These are phyloP conservation scores for Euphorbia peplus DNA, from an alignment of 345 rosid species.

Conservation along the genomic window DNA sequence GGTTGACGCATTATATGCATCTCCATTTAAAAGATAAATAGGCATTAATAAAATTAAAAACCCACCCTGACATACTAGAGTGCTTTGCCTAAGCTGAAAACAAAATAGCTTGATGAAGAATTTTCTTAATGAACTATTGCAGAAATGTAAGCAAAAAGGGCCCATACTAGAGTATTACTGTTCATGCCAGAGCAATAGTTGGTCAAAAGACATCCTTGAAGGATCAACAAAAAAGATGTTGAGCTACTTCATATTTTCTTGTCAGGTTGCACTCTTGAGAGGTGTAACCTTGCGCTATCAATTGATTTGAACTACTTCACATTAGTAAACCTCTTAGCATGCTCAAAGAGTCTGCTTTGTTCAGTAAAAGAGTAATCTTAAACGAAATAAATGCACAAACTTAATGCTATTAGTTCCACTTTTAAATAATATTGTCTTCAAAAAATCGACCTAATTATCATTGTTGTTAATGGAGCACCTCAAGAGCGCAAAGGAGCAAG, in stretches of 20 bases:
- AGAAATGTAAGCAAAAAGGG: background rate
- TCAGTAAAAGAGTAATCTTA: background rate
- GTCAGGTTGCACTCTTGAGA: too few species aligned
- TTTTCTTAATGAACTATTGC: background rate
- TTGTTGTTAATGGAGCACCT: too few species aligned
- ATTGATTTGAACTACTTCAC: background rate
- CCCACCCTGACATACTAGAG: background rate
- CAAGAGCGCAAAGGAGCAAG: too few species aligned
- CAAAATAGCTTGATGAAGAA: background rate
- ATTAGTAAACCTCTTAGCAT: background rate
- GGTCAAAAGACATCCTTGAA: background rate
- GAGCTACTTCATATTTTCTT: too few species aligned
- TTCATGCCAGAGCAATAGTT: background rate
- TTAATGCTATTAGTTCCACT: too few species aligned
- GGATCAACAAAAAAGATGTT: background rate
- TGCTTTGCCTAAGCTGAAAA: background rate
- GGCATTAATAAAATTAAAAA: too few species aligned
- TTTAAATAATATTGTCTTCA: too few species aligned
- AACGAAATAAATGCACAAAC: background rate
- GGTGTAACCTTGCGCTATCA: too few species aligned
- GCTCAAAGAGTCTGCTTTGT: background rate
- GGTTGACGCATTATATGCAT: background rate
- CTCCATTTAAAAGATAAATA: background rate
- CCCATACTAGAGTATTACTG: background rate
- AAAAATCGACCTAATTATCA: too few species aligned